These are phyloP conservation scores for Citeromyces hawaiiensis DNA, from an alignment of 1,139 yeast genomes.

Conservation along the genomic window DNA sequence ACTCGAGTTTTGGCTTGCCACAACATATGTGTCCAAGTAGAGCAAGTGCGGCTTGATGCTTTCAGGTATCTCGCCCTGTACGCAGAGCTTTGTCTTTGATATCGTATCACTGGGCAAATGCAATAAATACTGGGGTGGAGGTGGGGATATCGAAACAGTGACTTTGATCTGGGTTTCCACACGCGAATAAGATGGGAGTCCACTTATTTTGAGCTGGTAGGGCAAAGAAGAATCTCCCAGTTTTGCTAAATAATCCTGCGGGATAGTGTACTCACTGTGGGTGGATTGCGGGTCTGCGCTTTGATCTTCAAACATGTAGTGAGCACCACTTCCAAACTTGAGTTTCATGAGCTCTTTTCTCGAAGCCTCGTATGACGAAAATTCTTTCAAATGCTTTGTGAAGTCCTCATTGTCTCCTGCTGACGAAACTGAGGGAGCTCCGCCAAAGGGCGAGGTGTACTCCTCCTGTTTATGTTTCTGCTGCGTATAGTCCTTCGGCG, in stretches of 20 bases:
- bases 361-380: conserved; percentile 29
- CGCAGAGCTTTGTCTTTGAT: conserved; percentile 72
- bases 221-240: conserved; percentile 30
- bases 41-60: conserved; percentile 37
- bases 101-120: conserved; percentile 81
- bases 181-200: conserved; percentile 68
- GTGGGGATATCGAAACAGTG: conserved; percentile 50
- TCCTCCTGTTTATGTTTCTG: background rate
- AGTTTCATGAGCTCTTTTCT: conserved; percentile 39
- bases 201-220: conserved; percentile 41
- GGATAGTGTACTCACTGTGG: conserved; percentile 14
- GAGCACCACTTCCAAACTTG: conserved; percentile 34
- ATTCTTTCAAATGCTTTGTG: conserved; percentile 7
- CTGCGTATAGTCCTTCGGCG: background rate
- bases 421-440: background rate
- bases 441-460: background rate
- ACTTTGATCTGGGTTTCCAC: conserved; percentile 93
- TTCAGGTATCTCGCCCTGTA: conserved; percentile 31
- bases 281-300: background rate
- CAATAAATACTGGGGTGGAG: conserved; percentile 57
- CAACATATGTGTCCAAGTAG: conserved; percentile 52
- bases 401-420: background rate
- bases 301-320: conserved; percentile 8
- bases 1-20: conserved; percentile 28
- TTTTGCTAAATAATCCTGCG: conserved; percentile 15